Percentiles rank a stretch among this genome's conserved stretches.
Evolutionary conservation across 345 rosid species (phyloP).

Genomic region (Euphorbia pulcherrima): DNA sequence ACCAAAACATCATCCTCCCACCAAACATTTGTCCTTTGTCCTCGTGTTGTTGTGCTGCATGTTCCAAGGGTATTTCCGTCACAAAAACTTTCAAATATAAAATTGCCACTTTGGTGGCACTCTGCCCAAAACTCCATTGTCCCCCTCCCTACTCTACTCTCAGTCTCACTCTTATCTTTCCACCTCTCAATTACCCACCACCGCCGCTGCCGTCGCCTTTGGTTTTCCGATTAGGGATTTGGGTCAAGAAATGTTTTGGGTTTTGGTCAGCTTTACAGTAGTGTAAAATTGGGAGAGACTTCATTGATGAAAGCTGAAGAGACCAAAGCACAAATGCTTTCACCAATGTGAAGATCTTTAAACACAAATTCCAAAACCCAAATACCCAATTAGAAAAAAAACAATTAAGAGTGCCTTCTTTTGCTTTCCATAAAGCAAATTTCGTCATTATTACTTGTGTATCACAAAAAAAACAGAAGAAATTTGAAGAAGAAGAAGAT

Average conservation of each 20-base stretch:
- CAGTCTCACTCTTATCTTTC: not conserved
- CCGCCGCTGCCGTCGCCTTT: not conserved
- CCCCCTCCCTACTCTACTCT: not conserved
- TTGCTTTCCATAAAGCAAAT: too few species aligned
- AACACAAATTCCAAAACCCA: not conserved
- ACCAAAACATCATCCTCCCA: not conserved
- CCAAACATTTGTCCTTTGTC: not conserved
- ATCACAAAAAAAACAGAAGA: too few species aligned
- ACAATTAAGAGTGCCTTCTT: too few species aligned
- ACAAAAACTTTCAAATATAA: conserved; percentile 15
- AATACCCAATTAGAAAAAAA: not conserved
- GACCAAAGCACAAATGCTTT: conserved; percentile 21
- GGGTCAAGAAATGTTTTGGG: too few species aligned
- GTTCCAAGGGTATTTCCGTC: conserved; percentile 25
- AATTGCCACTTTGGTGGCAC: conserved; percentile 25
- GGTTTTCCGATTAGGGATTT: not conserved
- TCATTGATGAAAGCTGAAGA: conserved; percentile 10
- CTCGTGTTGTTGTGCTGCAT: not conserved
- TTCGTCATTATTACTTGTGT: too few species aligned
- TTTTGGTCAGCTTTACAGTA: too few species aligned
- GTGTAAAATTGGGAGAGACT: too few species aligned
- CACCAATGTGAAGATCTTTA: conserved; percentile 1
- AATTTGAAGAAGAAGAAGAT: conserved; percentile 25
- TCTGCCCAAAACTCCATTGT: conserved; percentile 28
- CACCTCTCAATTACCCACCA: conserved; percentile 7